phyloP scores from a whole-genome alignment of 1,284 basidiomycete species.

The Papiliotrema nemorosa region DNA sequence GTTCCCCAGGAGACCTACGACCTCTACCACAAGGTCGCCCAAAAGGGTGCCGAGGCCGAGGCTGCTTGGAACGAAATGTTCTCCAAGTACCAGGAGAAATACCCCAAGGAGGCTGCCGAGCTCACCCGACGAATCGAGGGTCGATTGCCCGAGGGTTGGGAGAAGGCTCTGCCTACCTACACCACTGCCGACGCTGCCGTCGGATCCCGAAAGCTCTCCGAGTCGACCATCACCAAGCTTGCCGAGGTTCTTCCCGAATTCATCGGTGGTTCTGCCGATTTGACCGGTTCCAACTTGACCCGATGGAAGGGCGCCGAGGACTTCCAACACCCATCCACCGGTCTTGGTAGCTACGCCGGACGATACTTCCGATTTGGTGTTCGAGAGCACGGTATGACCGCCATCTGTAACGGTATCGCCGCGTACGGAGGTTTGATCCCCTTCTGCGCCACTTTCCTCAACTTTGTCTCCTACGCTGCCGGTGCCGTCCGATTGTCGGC shows the following conservation, averaged over 20 bases:
- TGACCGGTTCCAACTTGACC: conserved; percentile 89
- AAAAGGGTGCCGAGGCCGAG: conserved; percentile 71
- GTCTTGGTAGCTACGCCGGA: conserved; percentile 77
- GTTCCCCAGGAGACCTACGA: conserved; percentile 73
- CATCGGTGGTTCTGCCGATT: conserved; percentile 84
- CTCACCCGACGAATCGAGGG: conserved; percentile 79
- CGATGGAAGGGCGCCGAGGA: conserved; percentile 72
- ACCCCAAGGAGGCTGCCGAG: conserved; percentile 79
- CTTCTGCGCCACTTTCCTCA: conserved; percentile 86
- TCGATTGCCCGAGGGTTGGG: conserved; percentile 80
- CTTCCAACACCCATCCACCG: conserved; percentile 86
- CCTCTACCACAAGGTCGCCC: conserved; percentile 63
- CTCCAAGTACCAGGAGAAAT: conserved; percentile 68
- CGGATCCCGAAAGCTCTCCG: conserved; percentile 89
- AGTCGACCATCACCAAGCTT: conserved; percentile 78
- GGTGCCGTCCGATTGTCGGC: conserved; percentile 90
- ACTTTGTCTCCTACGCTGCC: conserved; percentile 89
- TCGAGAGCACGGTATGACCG: conserved; percentile 95
- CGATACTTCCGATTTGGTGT: conserved; percentile 95
- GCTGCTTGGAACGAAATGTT: conserved; percentile 72
- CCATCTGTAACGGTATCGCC: conserved; percentile 83
- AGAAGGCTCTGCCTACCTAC: conserved; percentile 72
- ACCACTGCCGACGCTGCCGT: conserved; percentile 75
- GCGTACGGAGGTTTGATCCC: conserved; percentile 81
- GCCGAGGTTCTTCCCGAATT: conserved; percentile 75